Conservation (phyloP, 345 rosid species). For the Acer saccharum region DNA sequence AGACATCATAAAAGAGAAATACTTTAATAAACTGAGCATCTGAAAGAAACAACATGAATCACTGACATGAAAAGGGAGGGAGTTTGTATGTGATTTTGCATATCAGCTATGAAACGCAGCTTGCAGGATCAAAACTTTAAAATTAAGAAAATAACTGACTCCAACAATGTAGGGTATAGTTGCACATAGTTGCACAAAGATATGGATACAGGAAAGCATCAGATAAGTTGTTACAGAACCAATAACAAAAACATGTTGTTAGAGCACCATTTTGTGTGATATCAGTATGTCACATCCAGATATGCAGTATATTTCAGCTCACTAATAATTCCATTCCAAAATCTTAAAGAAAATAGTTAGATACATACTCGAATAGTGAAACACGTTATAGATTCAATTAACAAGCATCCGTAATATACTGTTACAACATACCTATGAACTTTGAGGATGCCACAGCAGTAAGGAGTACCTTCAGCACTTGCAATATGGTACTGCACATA, state of each 20-base stretch:
- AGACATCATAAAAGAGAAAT: slow-evolving; percentile 1
- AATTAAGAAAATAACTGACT: neutral
- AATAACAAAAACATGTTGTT: neutral
- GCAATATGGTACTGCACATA: slow-evolving; percentile 83
- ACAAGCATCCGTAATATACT: slow-evolving; percentile 18
- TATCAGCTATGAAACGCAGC: neutral
- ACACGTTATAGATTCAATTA: neutral
- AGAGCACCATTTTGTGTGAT: slow-evolving; percentile 2
- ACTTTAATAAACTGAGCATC: neutral
- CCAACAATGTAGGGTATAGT: neutral
- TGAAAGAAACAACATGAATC: slow-evolving; percentile 7
- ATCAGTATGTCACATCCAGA: neutral
- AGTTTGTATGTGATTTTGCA: neutral
- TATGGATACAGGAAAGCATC: neutral
- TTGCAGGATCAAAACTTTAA: neutral
- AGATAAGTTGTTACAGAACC: neutral
- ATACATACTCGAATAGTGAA: slow-evolving; percentile 1
- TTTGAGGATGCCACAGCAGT: slow-evolving; percentile 95
- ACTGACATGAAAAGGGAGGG: neutral
- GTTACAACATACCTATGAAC: slow-evolving; percentile 70
- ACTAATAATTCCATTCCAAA: neutral
- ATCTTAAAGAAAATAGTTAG: slow-evolving; percentile 8
- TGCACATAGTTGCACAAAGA: neutral
- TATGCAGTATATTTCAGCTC: neutral
- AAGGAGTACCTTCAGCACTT: slow-evolving; percentile 94